These are phyloP conservation scores for Mycosphaerella arachidis DNA, from an alignment of 2,329 filamentous ascomycete genomes.

Conservation along the genomic window DNA sequence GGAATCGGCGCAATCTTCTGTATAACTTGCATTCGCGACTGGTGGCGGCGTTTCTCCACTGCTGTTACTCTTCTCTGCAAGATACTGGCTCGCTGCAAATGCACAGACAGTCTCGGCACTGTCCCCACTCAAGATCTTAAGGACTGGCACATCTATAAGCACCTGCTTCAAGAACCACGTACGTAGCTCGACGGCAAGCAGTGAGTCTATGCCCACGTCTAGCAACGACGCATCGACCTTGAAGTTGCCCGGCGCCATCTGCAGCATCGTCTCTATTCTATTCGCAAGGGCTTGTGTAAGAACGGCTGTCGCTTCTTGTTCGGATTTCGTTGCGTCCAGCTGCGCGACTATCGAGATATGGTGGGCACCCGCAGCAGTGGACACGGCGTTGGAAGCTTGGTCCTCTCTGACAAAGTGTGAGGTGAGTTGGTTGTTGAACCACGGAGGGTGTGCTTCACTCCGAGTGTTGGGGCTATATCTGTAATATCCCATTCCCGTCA, in stretches of 20 bases:
- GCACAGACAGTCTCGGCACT: conserved; percentile 12
- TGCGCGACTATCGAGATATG: conserved; percentile 8
- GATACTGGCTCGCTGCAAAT: conserved; percentile 13
- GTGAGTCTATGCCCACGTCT: conserved; percentile 38
- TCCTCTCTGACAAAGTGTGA: conserved; percentile 18
- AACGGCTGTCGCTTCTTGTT: conserved; percentile 9
- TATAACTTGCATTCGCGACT: neutral
- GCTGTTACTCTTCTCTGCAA: neutral
- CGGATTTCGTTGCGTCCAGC: conserved; percentile 10
- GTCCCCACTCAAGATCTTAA: conserved; percentile 37
- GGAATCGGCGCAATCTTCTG: neutral
- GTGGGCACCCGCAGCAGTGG: conserved; percentile 5
- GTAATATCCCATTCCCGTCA: conserved; percentile 17
- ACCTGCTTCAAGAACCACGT: conserved; percentile 49
- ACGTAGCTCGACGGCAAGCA: conserved; percentile 40
- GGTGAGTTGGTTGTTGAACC: conserved; percentile 17
- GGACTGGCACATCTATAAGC: conserved; percentile 43
- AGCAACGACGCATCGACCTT: conserved; percentile 15
- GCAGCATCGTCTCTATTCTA: conserved; percentile 17
- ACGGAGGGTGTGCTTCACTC: conserved; percentile 13
- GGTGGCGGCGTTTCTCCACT: neutral
- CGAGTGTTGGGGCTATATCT: conserved; percentile 10
- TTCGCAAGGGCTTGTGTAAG: conserved; percentile 12
- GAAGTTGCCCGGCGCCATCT: conserved; percentile 13
- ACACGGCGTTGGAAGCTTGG: neutral